Conservation (phyloP, 2,329 filamentous ascomycete genomes). For the Clarireedia monteithiana region DNA sequence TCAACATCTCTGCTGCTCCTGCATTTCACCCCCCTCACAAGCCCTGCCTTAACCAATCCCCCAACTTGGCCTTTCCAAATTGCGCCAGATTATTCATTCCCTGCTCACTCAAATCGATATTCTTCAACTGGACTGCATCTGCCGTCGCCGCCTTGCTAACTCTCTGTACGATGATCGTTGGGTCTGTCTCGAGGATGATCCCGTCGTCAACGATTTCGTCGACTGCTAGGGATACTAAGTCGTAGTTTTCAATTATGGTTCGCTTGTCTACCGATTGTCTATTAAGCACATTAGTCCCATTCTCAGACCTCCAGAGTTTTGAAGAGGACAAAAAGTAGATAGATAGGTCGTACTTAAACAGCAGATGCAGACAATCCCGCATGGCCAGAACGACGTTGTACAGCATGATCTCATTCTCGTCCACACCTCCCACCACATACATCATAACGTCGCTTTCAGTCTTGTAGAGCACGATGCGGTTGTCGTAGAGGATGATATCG, state of each 20-base stretch:
- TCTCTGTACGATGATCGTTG: slow-evolving; percentile 83
- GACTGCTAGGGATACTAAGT: slow-evolving; percentile 85
- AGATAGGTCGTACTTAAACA: slow-evolving; percentile 67
- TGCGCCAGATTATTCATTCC: slow-evolving; percentile 91
- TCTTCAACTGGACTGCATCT: slow-evolving; percentile 81
- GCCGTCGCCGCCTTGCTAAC: slow-evolving; percentile 88
- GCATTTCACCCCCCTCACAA: slow-evolving; percentile 40
- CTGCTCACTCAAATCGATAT: slow-evolving; percentile 92
- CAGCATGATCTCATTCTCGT: slow-evolving; percentile 94
- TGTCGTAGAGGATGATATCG: slow-evolving; percentile 97
- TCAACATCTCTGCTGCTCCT: background rate
- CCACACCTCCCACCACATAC: slow-evolving; percentile 82
- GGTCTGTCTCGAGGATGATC: slow-evolving; percentile 95
- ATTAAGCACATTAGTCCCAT: background rate
- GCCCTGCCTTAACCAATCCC: slow-evolving; percentile 83
- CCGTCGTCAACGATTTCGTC: slow-evolving; percentile 95
- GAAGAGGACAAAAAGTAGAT: background rate
- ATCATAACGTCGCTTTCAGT: slow-evolving; percentile 95
- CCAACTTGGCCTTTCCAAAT: slow-evolving; percentile 84
- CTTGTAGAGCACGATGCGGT: slow-evolving; percentile 95
- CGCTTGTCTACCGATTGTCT: slow-evolving; percentile 96
- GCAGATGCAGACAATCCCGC: slow-evolving; percentile 78
- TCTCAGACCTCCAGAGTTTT: background rate
- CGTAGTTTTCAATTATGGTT: slow-evolving; percentile 97
- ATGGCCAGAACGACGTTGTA: slow-evolving; percentile 93